Percentiles rank a stretch among this genome's conserved stretches.
Evolutionary conservation across 108 stramenopile genomes (phyloP).

Genomic region (Schizochytrium sp.): DNA sequence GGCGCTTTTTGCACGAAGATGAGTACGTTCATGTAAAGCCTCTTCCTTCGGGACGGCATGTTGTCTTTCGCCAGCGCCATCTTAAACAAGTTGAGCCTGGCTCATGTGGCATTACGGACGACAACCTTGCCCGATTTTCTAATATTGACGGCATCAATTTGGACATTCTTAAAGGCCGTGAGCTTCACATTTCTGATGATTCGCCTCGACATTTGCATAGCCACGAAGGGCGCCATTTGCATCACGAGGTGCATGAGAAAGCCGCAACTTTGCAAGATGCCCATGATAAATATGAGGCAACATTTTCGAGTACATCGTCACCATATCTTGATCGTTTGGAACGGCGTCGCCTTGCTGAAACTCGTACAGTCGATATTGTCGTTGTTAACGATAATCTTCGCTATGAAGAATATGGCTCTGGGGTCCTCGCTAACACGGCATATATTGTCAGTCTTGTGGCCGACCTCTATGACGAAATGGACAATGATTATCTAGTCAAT

Average conservation of each 20-base stretch:
- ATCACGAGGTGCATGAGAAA: no score
- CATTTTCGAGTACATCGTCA: not conserved
- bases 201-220: no score
- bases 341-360: not conserved
- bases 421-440: not conserved
- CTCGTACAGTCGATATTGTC: conserved; percentile 1
- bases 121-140: not conserved
- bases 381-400: not conserved
- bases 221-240: no score
- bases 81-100: not conserved
- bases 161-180: no score
- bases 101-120: not conserved
- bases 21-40: conserved; percentile 32
- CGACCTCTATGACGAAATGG: conserved; percentile 8
- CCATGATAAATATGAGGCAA: not conserved
- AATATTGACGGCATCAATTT: not conserved
- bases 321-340: not conserved
- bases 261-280: not conserved
- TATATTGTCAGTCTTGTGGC: conserved; percentile 50
- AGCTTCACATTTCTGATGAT: no score
- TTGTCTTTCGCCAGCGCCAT: not conserved
- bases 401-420: not conserved
- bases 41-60: not conserved
- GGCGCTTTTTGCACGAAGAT: not conserved
- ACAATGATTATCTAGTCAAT: not conserved